Evolutionary conservation across 2,329 filamentous ascomycete genomes (phyloP).

Genomic region (Aspergillus spinulosporus): DNA sequence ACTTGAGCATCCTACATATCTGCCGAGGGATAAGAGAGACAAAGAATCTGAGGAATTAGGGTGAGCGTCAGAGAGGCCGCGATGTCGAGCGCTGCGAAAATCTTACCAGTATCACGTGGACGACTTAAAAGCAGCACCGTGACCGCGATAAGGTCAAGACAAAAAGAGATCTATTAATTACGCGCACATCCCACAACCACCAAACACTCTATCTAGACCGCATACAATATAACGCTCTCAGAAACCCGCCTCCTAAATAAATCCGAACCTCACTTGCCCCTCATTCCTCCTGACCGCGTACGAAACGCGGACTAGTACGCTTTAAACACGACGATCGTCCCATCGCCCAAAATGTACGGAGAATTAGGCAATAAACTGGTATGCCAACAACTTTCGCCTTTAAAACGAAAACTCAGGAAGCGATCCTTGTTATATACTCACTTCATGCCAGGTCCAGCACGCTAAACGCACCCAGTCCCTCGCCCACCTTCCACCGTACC

Average conservation of each 20-base stretch:
- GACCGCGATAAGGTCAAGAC: background rate
- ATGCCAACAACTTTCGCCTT: conserved; percentile 24
- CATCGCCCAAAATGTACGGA: conserved; percentile 69
- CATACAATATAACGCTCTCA: background rate
- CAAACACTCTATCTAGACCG: background rate
- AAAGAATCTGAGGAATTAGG: background rate
- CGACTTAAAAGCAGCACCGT: background rate
- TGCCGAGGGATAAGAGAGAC: background rate
- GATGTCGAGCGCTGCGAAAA: background rate
- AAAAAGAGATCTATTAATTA: background rate
- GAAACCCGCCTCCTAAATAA: too few relatives aligned
- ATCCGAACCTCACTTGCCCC: background rate
- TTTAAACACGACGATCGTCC: background rate
- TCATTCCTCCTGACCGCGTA: background rate
- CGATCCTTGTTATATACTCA: background rate
- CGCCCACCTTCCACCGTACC: conserved; percentile 82
- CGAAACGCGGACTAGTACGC: background rate
- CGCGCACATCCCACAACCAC: background rate
- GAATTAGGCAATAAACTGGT: conserved; percentile 85
- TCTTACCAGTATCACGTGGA: background rate
- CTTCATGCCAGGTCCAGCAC: conserved; percentile 73
- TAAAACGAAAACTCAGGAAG: too few relatives aligned
- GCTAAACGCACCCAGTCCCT: conserved; percentile 92
- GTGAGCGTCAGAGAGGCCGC: background rate
- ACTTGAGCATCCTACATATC: background rate